Evolutionary conservation across 139 green algal genomes (phyloP).

Genomic region (Chlorella sp.): DNA sequence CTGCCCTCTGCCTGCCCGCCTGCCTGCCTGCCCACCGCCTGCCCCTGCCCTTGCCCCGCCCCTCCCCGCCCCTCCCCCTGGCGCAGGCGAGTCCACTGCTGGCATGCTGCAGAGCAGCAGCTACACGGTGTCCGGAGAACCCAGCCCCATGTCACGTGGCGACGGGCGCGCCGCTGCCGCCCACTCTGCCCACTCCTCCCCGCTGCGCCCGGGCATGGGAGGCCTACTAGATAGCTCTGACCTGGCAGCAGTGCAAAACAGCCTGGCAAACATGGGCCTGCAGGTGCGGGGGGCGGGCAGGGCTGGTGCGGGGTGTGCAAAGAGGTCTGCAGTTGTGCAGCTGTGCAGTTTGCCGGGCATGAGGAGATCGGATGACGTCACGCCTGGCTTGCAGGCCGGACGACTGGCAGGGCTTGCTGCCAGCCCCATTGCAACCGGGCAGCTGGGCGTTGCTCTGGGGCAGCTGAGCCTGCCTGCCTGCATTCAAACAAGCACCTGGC

Average conservation of each 20-base stretch:
- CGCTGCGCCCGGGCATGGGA: slow-evolving; percentile 34
- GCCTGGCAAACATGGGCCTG: slow-evolving; percentile 54
- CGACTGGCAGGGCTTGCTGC: no score
- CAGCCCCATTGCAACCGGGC: no score
- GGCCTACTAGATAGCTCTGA: slow-evolving; percentile 27
- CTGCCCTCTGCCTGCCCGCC: not conserved
- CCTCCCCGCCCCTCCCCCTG: not conserved
- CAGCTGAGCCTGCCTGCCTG: not conserved
- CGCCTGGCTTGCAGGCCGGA: not conserved
- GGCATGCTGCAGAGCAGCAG: slow-evolving; percentile 33
- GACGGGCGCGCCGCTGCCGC: not conserved
- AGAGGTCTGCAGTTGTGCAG: not conserved
- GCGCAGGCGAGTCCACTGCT: slow-evolving; percentile 22
- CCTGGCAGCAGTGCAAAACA: slow-evolving; percentile 56
- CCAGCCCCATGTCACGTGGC: slow-evolving; percentile 10
- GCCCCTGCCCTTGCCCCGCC: not conserved
- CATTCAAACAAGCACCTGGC: not conserved
- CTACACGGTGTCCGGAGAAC: slow-evolving; percentile 30
- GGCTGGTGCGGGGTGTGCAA: not conserved
- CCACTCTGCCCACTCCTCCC: slow-evolving; percentile 31
- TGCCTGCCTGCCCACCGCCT: not conserved
- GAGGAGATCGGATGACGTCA: not conserved
- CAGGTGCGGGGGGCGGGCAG: not conserved
- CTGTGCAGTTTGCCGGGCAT: not conserved
- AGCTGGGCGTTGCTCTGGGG: no score